Conservation (phyloP, 75 land plant genomes). For the Cunninghamia lanceolata region DNA sequence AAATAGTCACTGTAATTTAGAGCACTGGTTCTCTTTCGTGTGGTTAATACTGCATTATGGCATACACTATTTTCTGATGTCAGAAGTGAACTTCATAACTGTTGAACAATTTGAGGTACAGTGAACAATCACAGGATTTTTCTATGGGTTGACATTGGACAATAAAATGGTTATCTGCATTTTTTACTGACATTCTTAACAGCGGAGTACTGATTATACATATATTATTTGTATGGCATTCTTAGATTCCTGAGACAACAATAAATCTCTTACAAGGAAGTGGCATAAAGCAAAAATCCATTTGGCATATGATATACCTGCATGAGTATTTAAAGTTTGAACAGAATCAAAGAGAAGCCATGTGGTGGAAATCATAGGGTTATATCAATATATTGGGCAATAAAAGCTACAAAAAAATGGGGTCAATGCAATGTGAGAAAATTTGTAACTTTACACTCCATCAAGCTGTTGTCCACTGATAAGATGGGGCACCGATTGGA, state of each 20-base stretch:
- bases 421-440: not conserved
- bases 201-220: not conserved
- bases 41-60: not conserved
- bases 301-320: not conserved
- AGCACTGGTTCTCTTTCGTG: not conserved
- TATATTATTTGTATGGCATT: not conserved
- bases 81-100: not conserved
- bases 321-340: not conserved
- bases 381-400: not conserved
- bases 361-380: not conserved
- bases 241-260: not conserved
- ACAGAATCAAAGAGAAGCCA: not conserved
- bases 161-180: not conserved
- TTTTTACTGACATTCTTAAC: not conserved
- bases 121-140: not conserved
- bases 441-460: not conserved
- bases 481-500: not conserved
- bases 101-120: not conserved
- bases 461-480: not conserved
- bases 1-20: not conserved
- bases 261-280: not conserved
- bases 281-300: not conserved
- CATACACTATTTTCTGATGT: not conserved
- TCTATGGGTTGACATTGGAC: not conserved
- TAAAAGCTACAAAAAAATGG: not conserved